A percentile compares a stretch with the other conserved stretches of the same genome.
These are phyloP conservation scores for Phoma sp. DNA, from an alignment of 2,329 filamentous ascomycete genomes.

Conservation along the genomic window DNA sequence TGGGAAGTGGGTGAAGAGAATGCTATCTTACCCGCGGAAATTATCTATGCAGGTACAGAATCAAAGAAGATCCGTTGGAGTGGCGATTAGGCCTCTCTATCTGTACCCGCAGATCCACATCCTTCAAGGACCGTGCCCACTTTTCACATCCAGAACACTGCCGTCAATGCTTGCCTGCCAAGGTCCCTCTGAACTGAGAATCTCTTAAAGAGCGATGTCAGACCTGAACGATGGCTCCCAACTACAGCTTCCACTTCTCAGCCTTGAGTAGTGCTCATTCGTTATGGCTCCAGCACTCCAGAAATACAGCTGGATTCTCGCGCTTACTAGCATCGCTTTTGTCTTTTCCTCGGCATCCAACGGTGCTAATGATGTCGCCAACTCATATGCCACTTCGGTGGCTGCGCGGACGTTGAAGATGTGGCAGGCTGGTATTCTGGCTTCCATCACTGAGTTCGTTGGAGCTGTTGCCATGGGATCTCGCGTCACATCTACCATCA, in stretches of 20 bases:
- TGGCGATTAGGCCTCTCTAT: too few species aligned
- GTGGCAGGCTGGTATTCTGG: conserved; percentile 59
- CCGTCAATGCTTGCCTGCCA: background rate
- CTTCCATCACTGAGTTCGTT: conserved; percentile 58
- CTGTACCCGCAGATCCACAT: background rate
- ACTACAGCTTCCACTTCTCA: background rate
- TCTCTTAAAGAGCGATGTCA: background rate
- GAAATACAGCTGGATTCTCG: conserved; percentile 51
- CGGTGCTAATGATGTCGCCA: conserved; percentile 60
- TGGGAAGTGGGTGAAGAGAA: too few species aligned
- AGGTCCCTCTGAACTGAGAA: background rate
- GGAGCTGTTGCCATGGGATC: conserved; percentile 59
- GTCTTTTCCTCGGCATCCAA: conserved; percentile 46
- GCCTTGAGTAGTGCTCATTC: background rate
- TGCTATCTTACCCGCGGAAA: too few species aligned
- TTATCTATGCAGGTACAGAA: too few species aligned
- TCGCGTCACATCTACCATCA: conserved; percentile 66
- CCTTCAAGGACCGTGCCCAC: background rate
- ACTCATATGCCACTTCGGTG: conserved; percentile 58
- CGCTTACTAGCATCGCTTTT: conserved; percentile 49
- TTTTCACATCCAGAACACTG: background rate
- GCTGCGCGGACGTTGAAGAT: conserved; percentile 60
- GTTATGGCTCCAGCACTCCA: conserved; percentile 7
- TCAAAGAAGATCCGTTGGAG: too few species aligned
- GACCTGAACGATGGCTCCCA: background rate